Base-by-base conservation (phyloP, 139 green algal genomes). In the Marvania coccoides region DNA sequence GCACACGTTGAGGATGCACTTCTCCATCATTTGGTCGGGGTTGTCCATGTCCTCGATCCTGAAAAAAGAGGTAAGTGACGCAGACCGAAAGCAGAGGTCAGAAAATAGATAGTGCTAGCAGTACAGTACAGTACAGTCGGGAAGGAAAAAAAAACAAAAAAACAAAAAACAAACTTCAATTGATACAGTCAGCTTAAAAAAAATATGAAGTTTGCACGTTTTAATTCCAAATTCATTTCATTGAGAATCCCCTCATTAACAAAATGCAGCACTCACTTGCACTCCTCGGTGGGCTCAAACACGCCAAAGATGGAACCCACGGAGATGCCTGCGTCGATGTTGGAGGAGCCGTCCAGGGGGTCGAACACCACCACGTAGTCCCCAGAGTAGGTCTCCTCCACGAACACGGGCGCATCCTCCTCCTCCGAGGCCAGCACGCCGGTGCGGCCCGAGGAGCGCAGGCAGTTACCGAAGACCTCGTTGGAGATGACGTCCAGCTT, bases 401-500 rank as follows among this genome's bases (percentile, higher is more conserved):
- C 92, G 19, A 83, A 80, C 28, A 99, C 83, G 2, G 94, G 94
- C 54, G 85, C 70, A 67, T 98, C 94, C 83, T 99, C 94, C 83
- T 99, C 94, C 85, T 99, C 94, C 5, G 79, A 91, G 3, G 92
- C 94, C 58, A 99, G 91, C 30, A 96, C 76, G 33, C 90, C 89
- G 65, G 67, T 88, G 65, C 47, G 61, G 29, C 66, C 64, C 30
- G 64, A 66, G 28, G 8, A 48, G 14, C 82, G 75, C 65, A 99
- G 81, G 71, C 82, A 92, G 78, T 96, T 92, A 70, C 73, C 84
- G 82, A 99, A 99, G 19, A 99, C 90, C 51, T 97, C 87, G 77
- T 99, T 99, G 65, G 92, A 96, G 45, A 99, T 82, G 1, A 99
- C 93, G 66, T 99, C 94, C 72, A 99, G 89, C 87, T 99, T 99